These are phyloP conservation scores for Globisporangium abappressorium DNA, from an alignment of 352 stramenopile species.

Conservation along the genomic window DNA sequence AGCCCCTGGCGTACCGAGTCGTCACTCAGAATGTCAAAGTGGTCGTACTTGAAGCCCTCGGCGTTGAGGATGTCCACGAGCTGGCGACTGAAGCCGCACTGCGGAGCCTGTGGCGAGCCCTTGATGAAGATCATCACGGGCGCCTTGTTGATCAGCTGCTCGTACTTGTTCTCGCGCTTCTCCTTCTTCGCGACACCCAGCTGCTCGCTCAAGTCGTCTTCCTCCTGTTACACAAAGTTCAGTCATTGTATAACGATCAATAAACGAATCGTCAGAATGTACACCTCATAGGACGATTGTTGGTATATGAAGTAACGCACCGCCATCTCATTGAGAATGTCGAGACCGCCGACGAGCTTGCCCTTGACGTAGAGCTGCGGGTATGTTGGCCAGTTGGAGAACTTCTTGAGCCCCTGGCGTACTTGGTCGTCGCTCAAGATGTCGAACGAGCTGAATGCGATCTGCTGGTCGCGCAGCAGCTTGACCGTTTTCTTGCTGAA, in stretches of 20 bases:
- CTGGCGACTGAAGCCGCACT: slow-evolving; percentile 96
- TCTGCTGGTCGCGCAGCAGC: slow-evolving; percentile 86
- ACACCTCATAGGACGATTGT: not conserved
- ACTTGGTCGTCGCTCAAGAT: slow-evolving; percentile 94
- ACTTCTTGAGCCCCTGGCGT: slow-evolving; percentile 94
- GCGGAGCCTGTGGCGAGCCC: slow-evolving; percentile 86
- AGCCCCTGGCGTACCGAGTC: slow-evolving; percentile 95
- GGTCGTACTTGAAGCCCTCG: slow-evolving; percentile 90
- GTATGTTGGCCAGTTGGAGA: slow-evolving; percentile 97
- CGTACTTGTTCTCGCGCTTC: slow-evolving; percentile 86
- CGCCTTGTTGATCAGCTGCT: slow-evolving; percentile 87
- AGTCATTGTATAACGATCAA: not conserved
- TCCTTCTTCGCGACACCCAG: slow-evolving; percentile 87
- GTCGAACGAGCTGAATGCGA: slow-evolving; percentile 94
- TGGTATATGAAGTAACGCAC: slow-evolving; percentile 16
- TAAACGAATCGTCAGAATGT: too few relatives aligned
- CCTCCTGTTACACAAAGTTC: slow-evolving; percentile 32
- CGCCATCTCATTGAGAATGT: slow-evolving; percentile 95
- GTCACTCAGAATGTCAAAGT: slow-evolving; percentile 98
- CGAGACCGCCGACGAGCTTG: slow-evolving; percentile 91
- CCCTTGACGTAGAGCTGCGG: slow-evolving; percentile 96
- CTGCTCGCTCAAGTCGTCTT: slow-evolving; percentile 88
- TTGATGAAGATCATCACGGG: slow-evolving; percentile 99
- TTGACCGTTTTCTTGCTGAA: slow-evolving; percentile 94
- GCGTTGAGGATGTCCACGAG: slow-evolving; percentile 93